phyloP scores from a whole-genome alignment of 192 early-diverging fungal species.

The Coemansia aciculifera region DNA sequence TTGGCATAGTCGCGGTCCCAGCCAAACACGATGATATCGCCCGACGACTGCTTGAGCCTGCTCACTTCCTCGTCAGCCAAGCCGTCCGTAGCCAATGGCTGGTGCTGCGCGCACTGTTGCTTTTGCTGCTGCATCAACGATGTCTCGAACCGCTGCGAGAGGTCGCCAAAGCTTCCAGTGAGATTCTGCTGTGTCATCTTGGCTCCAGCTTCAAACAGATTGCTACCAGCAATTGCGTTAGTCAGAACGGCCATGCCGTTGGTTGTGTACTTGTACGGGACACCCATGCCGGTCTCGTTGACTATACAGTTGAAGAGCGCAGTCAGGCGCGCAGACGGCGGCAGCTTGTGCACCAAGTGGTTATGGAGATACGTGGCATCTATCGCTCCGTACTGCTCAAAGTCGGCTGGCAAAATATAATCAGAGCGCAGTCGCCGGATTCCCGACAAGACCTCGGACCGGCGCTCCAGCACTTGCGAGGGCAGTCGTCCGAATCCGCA shows the following conservation, averaged over 20 bases:
- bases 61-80: slow-evolving; percentile 16
- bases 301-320: slow-evolving; percentile 77
- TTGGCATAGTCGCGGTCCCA: slow-evolving; percentile 70
- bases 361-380: slow-evolving; percentile 66
- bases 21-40: slow-evolving; percentile 61
- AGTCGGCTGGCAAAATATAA: slow-evolving; percentile 78
- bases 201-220: slow-evolving; percentile 39
- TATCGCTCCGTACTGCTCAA: slow-evolving; percentile 67
- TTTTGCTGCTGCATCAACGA: slow-evolving; percentile 35
- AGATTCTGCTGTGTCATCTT: slow-evolving; percentile 7
- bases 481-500: slow-evolving; percentile 69
- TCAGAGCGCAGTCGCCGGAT: slow-evolving; percentile 63
- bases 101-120: slow-evolving; percentile 10
- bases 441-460: slow-evolving; percentile 33
- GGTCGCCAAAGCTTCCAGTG: slow-evolving; percentile 39
- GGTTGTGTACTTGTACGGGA: slow-evolving; percentile 60
- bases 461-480: slow-evolving; percentile 24
- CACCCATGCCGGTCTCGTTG: slow-evolving; percentile 62
- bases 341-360: slow-evolving; percentile 63
- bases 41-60: slow-evolving; percentile 35
- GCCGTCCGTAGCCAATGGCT: neutral
- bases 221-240: slow-evolving; percentile 46
- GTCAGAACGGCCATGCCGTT: slow-evolving; percentile 40
- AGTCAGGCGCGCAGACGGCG: slow-evolving; percentile 68
- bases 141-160: slow-evolving; percentile 41